phyloP scores from a whole-genome alignment of 2,329 filamentous ascomycete genomes.

The Xylaria sp. region DNA sequence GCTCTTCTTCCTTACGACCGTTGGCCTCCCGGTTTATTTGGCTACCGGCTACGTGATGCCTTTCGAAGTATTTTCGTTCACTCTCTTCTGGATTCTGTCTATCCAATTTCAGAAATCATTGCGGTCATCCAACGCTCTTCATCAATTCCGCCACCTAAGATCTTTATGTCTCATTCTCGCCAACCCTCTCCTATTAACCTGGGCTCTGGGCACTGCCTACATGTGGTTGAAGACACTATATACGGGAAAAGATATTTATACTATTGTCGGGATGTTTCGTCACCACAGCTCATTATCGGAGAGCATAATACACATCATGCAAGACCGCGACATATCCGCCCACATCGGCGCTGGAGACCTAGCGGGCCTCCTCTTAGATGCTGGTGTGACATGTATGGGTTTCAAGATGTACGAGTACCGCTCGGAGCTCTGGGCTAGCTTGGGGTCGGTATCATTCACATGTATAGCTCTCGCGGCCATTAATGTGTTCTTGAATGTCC shows the following conservation, averaged over 20 bases:
- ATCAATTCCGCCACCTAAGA: conserved; percentile 33
- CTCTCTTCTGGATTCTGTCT: conserved; percentile 45
- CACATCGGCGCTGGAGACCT: conserved; percentile 49
- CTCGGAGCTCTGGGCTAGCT: conserved; percentile 45
- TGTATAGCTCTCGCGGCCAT: conserved; percentile 42
- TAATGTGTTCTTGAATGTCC: conserved; percentile 47
- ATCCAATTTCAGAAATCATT: conserved; percentile 46
- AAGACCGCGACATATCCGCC: conserved; percentile 26
- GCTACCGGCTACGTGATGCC: conserved; percentile 43
- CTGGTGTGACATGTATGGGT: conserved; percentile 48
- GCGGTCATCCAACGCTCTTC: conserved; percentile 38
- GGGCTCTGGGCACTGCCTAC: conserved; percentile 45
- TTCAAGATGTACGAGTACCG: conserved; percentile 52
- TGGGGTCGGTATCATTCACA: conserved; percentile 44
- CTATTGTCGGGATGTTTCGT: conserved; percentile 42
- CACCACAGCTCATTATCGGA: conserved; percentile 43
- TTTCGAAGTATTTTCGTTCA: conserved; percentile 46
- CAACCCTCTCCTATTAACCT: conserved; percentile 47
- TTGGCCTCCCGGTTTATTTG: conserved; percentile 47
- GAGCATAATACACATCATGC: conserved; percentile 40
- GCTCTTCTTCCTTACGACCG: conserved; percentile 39
- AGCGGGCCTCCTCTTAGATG: conserved; percentile 45
- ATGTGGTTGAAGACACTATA: conserved; percentile 46
- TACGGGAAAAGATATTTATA: conserved; percentile 38
- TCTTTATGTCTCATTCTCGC: conserved; percentile 41